Base-by-base conservation (phyloP, 352 stramenopile species). In the Phytopythium boreale region DNA sequence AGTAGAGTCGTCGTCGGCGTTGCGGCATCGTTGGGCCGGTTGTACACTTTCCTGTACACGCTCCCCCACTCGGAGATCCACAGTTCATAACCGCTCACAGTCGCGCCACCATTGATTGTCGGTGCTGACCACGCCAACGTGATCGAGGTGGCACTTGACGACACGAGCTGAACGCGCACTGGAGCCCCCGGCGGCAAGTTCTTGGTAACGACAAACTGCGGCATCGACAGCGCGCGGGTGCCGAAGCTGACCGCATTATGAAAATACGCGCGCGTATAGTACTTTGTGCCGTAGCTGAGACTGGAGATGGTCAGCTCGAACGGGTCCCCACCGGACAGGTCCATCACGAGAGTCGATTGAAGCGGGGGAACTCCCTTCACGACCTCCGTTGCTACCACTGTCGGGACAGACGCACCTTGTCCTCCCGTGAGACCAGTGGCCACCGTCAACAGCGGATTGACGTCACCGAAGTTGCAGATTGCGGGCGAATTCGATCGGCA, bases 41-140 rank as follows among this genome's bases (percentile, higher is more conserved):
- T 94, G 68, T 98, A 99, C 24, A 98, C 89, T 60, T 98, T 90
- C 19, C 79, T 71, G 37, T 90, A 90, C 14, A 85, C 76, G 8
- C 60, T 67, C 1, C 93, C 94, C 95, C 96, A 99, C 56, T 98
- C 90, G n/a, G 97, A 94, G 61, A 99, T 94, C 89, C 88, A 98
- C 29, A 99, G 71, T 61, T 98, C 86, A 68, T 98, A 99, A 9
- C 97, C 96, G 24, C 87, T 98, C 51, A 99, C 89, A n/a, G 70
- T 58, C 20, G 89, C 87, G 0, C 96, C 96, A 31, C 96, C 96
- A 56, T 98, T 98, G 7, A 92, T 77, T 5, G 81, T 97, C 19
- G 97, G 97, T 11, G 73, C 63, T 17, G 88, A 64, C 97, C 97
- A 99, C 39, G 80, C 73, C 10, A 99, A 76, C 9, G 88, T 92